phyloP scores from a whole-genome alignment of 192 early-diverging fungal species.

The Podila horticola region DNA sequence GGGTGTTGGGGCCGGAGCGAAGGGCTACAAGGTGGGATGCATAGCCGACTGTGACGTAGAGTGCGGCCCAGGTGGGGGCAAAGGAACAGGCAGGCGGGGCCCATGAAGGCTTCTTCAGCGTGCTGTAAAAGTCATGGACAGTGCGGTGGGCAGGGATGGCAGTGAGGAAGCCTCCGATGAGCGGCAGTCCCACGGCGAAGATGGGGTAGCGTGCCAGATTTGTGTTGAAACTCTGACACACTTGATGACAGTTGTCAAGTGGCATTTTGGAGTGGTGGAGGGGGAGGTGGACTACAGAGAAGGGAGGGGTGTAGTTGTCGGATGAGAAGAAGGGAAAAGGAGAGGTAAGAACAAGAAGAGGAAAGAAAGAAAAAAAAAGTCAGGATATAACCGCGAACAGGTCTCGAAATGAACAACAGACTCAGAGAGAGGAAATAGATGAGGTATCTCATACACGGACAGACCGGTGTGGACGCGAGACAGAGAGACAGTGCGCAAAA shows the following conservation, averaged over 20 bases:
- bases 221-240: conserved; percentile 41
- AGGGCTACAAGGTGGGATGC: conserved; percentile 47
- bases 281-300: too few species aligned
- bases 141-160: conserved; percentile 26
- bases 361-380: not conserved
- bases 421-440: not conserved
- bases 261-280: conserved; percentile 8
- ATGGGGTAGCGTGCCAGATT: conserved; percentile 43
- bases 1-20: conserved; percentile 33
- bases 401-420: too few species aligned
- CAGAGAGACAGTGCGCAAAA: not conserved
- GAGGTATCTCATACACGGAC: not conserved
- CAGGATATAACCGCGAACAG: not conserved
- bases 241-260: conserved; percentile 26
- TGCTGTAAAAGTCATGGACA: conserved; percentile 19
- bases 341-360: conserved; percentile 6
- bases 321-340: not conserved
- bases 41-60: conserved; percentile 47
- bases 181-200: conserved; percentile 36
- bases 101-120: conserved; percentile 27
- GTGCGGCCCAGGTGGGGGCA: conserved; percentile 29
- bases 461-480: not conserved
- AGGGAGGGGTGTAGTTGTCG: not conserved
- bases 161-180: conserved; percentile 46
- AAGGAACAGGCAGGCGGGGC: conserved; percentile 23